phyloP scores from a whole-genome alignment of 2,329 filamentous ascomycete genomes.

The Ascochyta fabae region DNA sequence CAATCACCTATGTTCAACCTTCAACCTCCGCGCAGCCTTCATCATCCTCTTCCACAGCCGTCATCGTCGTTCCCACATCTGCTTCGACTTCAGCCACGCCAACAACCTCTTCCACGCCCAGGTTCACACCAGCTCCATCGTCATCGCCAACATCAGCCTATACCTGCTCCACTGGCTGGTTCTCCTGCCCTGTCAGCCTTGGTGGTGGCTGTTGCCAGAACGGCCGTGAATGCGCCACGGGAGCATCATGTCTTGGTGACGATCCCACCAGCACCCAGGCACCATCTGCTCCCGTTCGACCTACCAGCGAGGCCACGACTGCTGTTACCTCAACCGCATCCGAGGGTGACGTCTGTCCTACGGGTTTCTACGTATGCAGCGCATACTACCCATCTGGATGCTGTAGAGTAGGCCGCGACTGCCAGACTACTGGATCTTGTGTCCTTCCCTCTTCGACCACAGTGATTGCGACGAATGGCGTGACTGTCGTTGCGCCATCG shows the following conservation, averaged over 20 bases:
- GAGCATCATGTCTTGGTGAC: slow-evolving; percentile 47
- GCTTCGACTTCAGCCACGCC: slow-evolving; percentile 27
- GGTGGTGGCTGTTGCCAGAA: slow-evolving; percentile 59
- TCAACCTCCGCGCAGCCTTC: slow-evolving; percentile 39
- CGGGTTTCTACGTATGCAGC: slow-evolving; percentile 88
- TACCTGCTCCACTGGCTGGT: slow-evolving; percentile 54
- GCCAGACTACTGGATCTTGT: slow-evolving; percentile 76
- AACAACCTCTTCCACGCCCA: slow-evolving; percentile 10
- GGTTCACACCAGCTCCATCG: slow-evolving; percentile 22
- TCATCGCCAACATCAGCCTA: slow-evolving; percentile 41
- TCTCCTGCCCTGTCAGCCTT: slow-evolving; percentile 54
- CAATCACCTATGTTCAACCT: slow-evolving; percentile 38
- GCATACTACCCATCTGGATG: slow-evolving; percentile 83
- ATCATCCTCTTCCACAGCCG: slow-evolving; percentile 47
- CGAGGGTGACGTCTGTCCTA: slow-evolving; percentile 72
- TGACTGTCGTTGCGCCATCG: slow-evolving; percentile 72
- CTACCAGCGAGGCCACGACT: slow-evolving; percentile 52
- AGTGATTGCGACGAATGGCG: slow-evolving; percentile 67
- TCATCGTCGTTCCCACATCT: slow-evolving; percentile 25
- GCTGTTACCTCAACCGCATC: slow-evolving; percentile 79
- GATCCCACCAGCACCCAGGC: slow-evolving; percentile 43
- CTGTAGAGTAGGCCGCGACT: slow-evolving; percentile 86
- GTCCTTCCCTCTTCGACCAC: slow-evolving; percentile 66
- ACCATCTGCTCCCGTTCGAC: slow-evolving; percentile 51
- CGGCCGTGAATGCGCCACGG: slow-evolving; percentile 52